Evolutionary conservation across 768 basidiomycete species (phyloP), one percentile per base, ranked within the genome.

Genomic region (Suillus subluteus): DNA sequence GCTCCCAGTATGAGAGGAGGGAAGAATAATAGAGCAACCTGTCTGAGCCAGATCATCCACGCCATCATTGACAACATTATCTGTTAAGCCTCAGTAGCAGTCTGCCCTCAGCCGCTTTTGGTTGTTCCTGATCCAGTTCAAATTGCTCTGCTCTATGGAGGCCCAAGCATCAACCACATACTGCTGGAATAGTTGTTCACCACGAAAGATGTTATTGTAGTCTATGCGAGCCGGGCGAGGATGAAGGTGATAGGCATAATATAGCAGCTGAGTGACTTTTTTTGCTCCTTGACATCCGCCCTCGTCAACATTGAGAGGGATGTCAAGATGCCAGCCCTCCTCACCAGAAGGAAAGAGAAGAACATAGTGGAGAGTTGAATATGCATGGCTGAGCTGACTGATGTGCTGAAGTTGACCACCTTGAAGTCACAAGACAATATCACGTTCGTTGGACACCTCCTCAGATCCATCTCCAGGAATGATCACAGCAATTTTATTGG

Each of bases 131-230:
- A 80, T 50, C 72, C 72, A 87, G 12, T 46, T 62, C 0, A 88
- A 73, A 2, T 74, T 71, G 8, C 56, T 68, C 26, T 85, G 83
- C 3, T 87, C 84, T 35, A 78, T 71, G 0, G 75, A 71, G 18
- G 85, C 83, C 80, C 79, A 87, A 2, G 67, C 71, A 76, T 87
- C 83, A 56, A 81, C 80, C 44, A 82, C 59, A 67, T 76, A 83
- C 54, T 84, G 79, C 62, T 85, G 82, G 43, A 87, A 79, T 0
- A 87, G 76, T 26, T 72, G 72, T 2, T 79, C 76, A 62, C 73
- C 81, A 32, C 65, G 71, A 64, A 83, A 78, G 11, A 84, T 73
- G 5, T 50, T 73, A 5, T 50, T 13, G 32, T 69, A 74, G 50
- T 79, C 71, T 11, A 66, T 32, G 26, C 26, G 2, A 4, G 65